Base-by-base conservation (phyloP, 2,329 filamentous ascomycete genomes). In the Alternaria dauci region DNA sequence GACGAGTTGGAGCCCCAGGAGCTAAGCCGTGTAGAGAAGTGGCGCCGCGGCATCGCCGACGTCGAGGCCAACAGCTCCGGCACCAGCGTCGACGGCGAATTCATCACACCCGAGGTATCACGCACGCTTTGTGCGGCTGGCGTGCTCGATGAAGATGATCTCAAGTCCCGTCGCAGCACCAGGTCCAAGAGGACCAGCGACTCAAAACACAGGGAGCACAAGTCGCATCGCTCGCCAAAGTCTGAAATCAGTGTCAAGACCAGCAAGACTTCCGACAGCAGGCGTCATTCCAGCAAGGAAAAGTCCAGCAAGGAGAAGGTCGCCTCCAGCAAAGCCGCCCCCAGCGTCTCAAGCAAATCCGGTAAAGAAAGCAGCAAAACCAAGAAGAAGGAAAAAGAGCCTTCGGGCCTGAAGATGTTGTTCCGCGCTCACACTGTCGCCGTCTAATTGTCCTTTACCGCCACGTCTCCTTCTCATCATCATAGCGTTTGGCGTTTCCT, bases 41-140 rank as follows among this genome's bases (percentile, higher is more conserved):
- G 88, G 88, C 83, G 88, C 50, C 83, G 88, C 32, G 88, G 88
- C 20, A 88, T 90, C 43, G 85, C 86, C 4, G 87, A 89, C 55
- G 80, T 81, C 16, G 84, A 85, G 63, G 84, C 82, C 5, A 72
- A 78, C 8, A 87, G 84, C 67, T 66, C 81, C 6, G 87, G 85
- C 25, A 89, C 87, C 5, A 88, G 85, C 28, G 87, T 89, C 12
- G 88, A 89, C 52, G 87, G 87, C 57, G 88, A 89, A 70, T 88
- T 88, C 74, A 85, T 89, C 73, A 89, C 87, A 3, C 87, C 86
- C 0, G 81, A 80, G 4, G 88, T 87, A 2, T 78, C 79, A 9
- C 72, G 75, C 50, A 79, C 80, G 23, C 72, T 83, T 43, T 78
- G 83, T 52, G 79, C 79, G 14, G 81, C 80, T 25, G 82, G 82